phyloP scores from a whole-genome alignment of 2,329 filamentous ascomycete genomes.

The Colletotrichum salicis region DNA sequence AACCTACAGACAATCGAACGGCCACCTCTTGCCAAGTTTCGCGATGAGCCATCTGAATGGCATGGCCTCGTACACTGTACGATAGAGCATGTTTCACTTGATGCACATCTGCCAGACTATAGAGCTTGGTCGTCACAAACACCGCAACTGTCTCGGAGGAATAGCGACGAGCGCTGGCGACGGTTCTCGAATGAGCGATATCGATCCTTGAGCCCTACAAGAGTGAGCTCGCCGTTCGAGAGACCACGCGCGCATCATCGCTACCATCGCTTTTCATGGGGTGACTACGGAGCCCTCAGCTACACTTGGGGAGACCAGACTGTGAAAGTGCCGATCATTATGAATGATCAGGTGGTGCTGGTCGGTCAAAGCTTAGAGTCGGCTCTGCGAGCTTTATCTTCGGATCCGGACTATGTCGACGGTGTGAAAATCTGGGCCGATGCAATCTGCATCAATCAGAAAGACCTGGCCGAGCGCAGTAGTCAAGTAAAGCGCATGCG shows the following conservation, averaged over 20 bases:
- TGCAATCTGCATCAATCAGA: slow-evolving; percentile 39
- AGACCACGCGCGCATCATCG: slow-evolving; percentile 11
- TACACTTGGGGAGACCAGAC: slow-evolving; percentile 27
- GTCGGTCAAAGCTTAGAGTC: slow-evolving; percentile 21
- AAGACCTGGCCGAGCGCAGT: slow-evolving; percentile 33
- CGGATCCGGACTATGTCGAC: slow-evolving; percentile 18
- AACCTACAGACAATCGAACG: slow-evolving; percentile 19
- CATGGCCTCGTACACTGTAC: slow-evolving; percentile 26
- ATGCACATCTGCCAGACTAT: slow-evolving; percentile 20
- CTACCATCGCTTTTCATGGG: slow-evolving; percentile 26
- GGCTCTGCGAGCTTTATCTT: slow-evolving; percentile 21
- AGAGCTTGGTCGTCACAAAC: slow-evolving; percentile 4
- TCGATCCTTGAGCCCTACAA: slow-evolving; percentile 12
- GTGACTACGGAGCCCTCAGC: slow-evolving; percentile 24
- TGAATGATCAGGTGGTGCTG: slow-evolving; percentile 14
- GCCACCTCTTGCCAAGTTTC: slow-evolving; percentile 15
- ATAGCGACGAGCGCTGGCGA: slow-evolving; percentile 24
- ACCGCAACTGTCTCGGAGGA: slow-evolving; percentile 5
- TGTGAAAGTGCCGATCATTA: slow-evolving; percentile 8
- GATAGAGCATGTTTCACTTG: slow-evolving; percentile 17
- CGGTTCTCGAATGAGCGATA: slow-evolving; percentile 22
- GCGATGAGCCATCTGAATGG: slow-evolving; percentile 24
- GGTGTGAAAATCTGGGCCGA: slow-evolving; percentile 36
- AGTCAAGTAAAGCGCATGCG: slow-evolving; percentile 37
- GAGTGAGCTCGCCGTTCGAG: slow-evolving; percentile 14